Evolutionary conservation across 805 yeast genomes (phyloP), one percentile per base, ranked within the genome.

Genomic region (Metschnikowia drakensbergensis): DNA sequence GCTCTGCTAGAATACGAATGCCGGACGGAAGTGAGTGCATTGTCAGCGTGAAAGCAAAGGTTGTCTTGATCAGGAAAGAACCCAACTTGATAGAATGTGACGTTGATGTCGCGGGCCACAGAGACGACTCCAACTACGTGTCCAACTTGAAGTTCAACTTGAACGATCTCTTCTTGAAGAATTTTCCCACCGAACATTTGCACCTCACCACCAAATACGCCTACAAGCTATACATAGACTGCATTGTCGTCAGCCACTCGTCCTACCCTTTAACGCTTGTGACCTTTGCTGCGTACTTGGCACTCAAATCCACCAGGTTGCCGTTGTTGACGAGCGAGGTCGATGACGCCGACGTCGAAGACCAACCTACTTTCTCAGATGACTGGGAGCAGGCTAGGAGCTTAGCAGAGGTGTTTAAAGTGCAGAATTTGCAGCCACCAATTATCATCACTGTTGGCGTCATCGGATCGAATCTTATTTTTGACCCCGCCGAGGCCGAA

Each of bases 21-120:
- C 77, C 86, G 42, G 98, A 92, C 65, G 98, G 99, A 23, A 81
- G 89, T 52, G 98, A 94, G 67, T 89, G 96, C 58, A 84, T 94
- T 31, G 92, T 89, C 4, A 94, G 97, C 60, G 78, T 92, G 42
- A 94, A 94, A 67, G 81, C 91, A 9, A 86, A 86, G 58, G 97
- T 91, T 3, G 86, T 88, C 11, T 53, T 61, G 45, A 50, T 66
- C 53, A 50, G 57, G 29, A 59, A 57, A 39, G 75, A 77, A 13
- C 58, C 72, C 0, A 81, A 78, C 17, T 67, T 88, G 33, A 70
- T 91, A 7, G 82, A 82, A 39, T 83, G 90, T 28, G 96, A 88
- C 47, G 82, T 92, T 11, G 96, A 88, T 58, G 78, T 86, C n/a
- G 77, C 83, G 22, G 94, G 94, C 1, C 75, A 78, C 58, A 77